These are phyloP conservation scores for Verruconis gallopava DNA, from an alignment of 2,329 filamentous ascomycete genomes.

Conservation along the genomic window DNA sequence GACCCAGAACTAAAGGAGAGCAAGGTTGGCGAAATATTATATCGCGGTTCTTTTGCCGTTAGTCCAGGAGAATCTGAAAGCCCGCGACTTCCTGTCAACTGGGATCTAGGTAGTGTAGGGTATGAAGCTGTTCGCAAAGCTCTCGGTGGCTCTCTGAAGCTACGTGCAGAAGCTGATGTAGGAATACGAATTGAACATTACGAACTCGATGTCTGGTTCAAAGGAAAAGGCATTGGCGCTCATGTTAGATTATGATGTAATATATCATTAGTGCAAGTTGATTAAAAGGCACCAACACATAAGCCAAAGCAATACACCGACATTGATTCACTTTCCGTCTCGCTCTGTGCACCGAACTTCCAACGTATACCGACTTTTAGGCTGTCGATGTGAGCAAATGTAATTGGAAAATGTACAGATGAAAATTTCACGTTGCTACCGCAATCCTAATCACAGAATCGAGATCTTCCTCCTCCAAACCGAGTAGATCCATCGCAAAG, in stretches of 20 bases:
- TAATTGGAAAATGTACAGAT: too few species aligned
- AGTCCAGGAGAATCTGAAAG: constrained; percentile 60
- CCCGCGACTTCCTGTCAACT: constrained; percentile 69
- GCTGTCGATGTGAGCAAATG: too few species aligned
- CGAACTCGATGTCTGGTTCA: constrained; percentile 49
- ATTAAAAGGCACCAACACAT: too few species aligned
- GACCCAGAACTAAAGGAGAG: constrained; percentile 36
- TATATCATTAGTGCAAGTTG: neutral
- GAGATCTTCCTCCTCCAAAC: constrained; percentile 5
- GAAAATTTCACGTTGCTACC: too few species aligned
- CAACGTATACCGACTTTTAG: too few species aligned
- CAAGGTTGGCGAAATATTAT: constrained; percentile 62
- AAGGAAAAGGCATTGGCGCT: constrained; percentile 34
- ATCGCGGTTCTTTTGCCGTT: constrained; percentile 61
- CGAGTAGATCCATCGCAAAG: constrained; percentile 5
- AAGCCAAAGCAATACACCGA: too few species aligned
- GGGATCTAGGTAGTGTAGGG: constrained; percentile 64
- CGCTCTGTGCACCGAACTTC: too few species aligned
- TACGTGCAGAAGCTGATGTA: constrained; percentile 68
- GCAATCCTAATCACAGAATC: constrained; percentile 3
- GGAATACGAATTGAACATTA: constrained; percentile 63
- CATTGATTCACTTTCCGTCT: too few species aligned
- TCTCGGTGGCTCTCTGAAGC: constrained; percentile 62
- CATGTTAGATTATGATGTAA: constrained; percentile 25
- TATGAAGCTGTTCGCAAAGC: constrained; percentile 72